These are phyloP conservation scores for Beauveria australis DNA, from an alignment of 2,329 filamentous ascomycete genomes.

Conservation along the genomic window DNA sequence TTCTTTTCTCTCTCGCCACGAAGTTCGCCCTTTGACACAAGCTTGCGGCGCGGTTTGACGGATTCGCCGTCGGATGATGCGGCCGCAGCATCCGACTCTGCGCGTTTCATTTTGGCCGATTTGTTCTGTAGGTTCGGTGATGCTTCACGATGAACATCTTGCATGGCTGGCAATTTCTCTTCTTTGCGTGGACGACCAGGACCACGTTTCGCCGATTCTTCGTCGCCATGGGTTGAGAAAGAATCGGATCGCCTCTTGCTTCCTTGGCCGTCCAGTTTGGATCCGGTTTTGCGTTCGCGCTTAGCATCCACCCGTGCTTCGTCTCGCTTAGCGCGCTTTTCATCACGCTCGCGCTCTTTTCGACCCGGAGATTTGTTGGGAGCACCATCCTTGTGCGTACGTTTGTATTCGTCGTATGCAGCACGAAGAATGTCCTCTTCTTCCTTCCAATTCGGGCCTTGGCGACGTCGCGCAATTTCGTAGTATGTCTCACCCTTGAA, in stretches of 20 bases:
- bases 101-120: constrained; percentile 40
- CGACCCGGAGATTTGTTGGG: constrained; percentile 44
- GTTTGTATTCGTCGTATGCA: constrained; percentile 59
- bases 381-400: constrained; percentile 36
- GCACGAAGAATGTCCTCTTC: constrained; percentile 76
- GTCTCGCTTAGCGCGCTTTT: constrained; percentile 33
- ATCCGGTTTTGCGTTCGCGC: constrained; percentile 36
- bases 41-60: constrained; percentile 52
- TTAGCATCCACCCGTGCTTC: constrained; percentile 38
- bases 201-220: constrained; percentile 41
- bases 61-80: constrained; percentile 50
- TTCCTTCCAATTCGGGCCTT: constrained; percentile 82
- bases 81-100: constrained; percentile 44
- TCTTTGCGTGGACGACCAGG: constrained; percentile 46
- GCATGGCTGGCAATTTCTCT: constrained; percentile 31
- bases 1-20: constrained; percentile 52
- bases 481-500: constrained; percentile 75
- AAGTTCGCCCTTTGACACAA: constrained; percentile 55
- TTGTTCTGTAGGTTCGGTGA: constrained; percentile 42
- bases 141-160: constrained; percentile 44
- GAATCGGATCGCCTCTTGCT: constrained; percentile 42
- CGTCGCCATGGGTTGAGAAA: constrained; percentile 35
- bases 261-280: constrained; percentile 35
- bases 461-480: constrained; percentile 74
- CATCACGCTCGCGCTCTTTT: constrained; percentile 34